Conservation (phyloP, 495 filamentous ascomycete genomes). For the Emericellopsis terricola region DNA sequence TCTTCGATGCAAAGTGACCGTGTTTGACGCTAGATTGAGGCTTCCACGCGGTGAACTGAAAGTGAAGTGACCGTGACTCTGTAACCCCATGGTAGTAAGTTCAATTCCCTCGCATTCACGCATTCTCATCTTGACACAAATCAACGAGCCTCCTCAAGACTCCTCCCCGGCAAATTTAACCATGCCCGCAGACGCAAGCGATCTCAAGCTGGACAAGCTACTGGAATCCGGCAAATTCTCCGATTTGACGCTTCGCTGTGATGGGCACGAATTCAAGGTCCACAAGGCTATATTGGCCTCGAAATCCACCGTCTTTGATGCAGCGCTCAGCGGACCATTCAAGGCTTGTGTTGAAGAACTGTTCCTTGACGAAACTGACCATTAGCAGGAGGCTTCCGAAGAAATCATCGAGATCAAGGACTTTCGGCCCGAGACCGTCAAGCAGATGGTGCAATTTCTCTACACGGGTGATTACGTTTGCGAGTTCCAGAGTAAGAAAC, state of each 20-base stretch:
- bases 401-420: not conserved
- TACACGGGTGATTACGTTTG: slow-evolving; percentile 5
- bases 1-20: no score
- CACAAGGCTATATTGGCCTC: slow-evolving; percentile 7
- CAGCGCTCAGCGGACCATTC: not conserved
- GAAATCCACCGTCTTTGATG: slow-evolving; percentile 6
- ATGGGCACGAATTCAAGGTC: slow-evolving; percentile 3
- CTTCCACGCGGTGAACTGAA: no score
- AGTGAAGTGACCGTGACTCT: no score
- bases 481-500: not conserved
- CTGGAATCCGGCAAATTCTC: slow-evolving; percentile 6
- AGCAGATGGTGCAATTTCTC: slow-evolving; percentile 5
- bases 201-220: slow-evolving; percentile 3
- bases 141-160: no score
- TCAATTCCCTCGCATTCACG: no score
- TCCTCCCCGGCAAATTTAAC: no score
- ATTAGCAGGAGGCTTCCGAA: not conserved
- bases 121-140: no score
- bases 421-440: not conserved
- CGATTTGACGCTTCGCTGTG: slow-evolving; percentile 6
- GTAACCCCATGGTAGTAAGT: no score
- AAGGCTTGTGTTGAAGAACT: not conserved
- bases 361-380: not conserved
- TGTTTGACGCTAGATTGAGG: no score
- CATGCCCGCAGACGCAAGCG: no score